phyloP scores from a whole-genome alignment of 1,139 yeast species.

The Blastobotrys buckinghamii region DNA sequence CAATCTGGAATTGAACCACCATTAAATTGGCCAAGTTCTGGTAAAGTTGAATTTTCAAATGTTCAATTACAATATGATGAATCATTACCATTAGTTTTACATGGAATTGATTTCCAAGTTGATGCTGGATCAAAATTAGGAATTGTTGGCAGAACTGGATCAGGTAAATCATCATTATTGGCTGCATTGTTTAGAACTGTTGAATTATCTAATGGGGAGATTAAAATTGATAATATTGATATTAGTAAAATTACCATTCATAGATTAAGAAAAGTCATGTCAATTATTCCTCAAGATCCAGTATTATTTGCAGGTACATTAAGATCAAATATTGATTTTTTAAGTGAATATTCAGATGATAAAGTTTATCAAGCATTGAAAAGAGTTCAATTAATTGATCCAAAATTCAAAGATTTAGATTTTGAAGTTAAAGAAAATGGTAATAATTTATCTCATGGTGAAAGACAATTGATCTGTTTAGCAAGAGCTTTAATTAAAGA shows the following conservation, averaged over 20 bases:
- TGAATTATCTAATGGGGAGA: conserved; percentile 48
- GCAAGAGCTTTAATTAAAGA: conserved; percentile 74
- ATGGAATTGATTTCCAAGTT: conserved; percentile 42
- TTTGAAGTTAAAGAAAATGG: conserved; percentile 69
- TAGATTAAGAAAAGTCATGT: conserved; percentile 48
- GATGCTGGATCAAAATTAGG: conserved; percentile 56
- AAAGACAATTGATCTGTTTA: conserved; percentile 66
- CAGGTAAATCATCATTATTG: conserved; percentile 67
- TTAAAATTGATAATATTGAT: conserved; percentile 55
- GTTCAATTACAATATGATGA: conserved; percentile 65
- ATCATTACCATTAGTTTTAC: conserved; percentile 65
- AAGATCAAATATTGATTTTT: conserved; percentile 62
- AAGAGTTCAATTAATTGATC: conserved; percentile 17
- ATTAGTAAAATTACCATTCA: conserved; percentile 49
- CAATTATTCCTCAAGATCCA: conserved; percentile 82
- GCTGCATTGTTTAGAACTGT: conserved; percentile 55
- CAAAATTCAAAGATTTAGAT: conserved; percentile 40
- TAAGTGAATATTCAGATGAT: conserved; percentile 44
- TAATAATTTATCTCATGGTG: conserved; percentile 68
- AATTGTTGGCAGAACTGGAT: conserved; percentile 73
- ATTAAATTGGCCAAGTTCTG: conserved; percentile 55
- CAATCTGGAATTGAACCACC: neutral
- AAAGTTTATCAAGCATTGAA: conserved; percentile 51
- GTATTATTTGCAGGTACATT: conserved; percentile 75
- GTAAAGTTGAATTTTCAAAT: conserved; percentile 51